Conservation (phyloP, 2,329 filamentous ascomycete species). For the Xylaria multiplex region DNA sequence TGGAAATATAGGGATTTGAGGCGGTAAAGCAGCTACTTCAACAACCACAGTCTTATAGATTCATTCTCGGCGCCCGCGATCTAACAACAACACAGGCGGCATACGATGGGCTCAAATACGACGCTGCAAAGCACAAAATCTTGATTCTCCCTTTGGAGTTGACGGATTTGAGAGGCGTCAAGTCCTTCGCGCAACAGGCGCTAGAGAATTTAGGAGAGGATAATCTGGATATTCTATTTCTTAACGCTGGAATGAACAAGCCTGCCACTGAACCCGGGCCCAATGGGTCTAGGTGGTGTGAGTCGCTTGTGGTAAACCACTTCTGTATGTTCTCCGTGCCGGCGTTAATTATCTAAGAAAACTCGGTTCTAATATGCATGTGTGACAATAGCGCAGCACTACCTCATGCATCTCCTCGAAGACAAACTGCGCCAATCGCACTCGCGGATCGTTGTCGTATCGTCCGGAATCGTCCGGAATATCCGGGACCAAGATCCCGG, state of each 20-base stretch:
- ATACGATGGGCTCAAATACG: conserved; percentile 54
- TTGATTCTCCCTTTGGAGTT: conserved; percentile 60
- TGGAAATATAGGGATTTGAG: conserved; percentile 2
- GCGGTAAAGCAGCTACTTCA: conserved; percentile 59
- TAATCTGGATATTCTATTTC: conserved; percentile 59
- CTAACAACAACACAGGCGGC: conserved; percentile 53
- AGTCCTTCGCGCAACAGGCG: conserved; percentile 57
- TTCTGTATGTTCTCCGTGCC: conserved; percentile 52
- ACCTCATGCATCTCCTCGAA: conserved; percentile 59
- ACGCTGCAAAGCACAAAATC: conserved; percentile 52
- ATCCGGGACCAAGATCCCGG: conserved; percentile 51
- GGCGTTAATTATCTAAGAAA: background rate
- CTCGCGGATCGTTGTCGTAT: conserved; percentile 61
- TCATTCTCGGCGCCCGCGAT: conserved; percentile 61
- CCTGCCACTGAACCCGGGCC: conserved; percentile 49
- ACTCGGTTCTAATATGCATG: background rate
- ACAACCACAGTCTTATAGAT: conserved; percentile 55
- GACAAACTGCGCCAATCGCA: conserved; percentile 58
- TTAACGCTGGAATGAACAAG: conserved; percentile 57
- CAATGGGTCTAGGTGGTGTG: conserved; percentile 59
- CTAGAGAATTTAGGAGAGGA: conserved; percentile 54
- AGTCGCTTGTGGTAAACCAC: conserved; percentile 62
- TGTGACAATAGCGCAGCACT: conserved; percentile 58
- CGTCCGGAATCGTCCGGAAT: conserved; percentile 57
- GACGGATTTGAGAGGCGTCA: conserved; percentile 55